Conservation (phyloP, 768 basidiomycete genomes). For the Mycena pura region DNA sequence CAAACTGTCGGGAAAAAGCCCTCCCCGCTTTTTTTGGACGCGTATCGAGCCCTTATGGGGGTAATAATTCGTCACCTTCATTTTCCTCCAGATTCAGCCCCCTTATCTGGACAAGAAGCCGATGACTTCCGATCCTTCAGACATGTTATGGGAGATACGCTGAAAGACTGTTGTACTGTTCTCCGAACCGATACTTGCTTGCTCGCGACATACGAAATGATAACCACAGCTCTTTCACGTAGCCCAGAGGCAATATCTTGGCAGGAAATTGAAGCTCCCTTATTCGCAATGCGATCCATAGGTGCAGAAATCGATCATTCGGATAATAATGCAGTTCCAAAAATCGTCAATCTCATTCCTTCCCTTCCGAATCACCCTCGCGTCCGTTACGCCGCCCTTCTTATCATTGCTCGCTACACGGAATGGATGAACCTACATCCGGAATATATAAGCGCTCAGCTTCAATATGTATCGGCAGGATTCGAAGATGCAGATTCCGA, state of each 20-base stretch:
- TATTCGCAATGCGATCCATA: constrained; percentile 98
- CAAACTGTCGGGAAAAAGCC: constrained; percentile 82
- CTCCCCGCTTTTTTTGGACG: constrained; percentile 78
- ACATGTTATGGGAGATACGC: constrained; percentile 98
- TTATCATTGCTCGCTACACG: constrained; percentile 95
- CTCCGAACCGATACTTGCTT: constrained; percentile 88
- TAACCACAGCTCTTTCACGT: constrained; percentile 74
- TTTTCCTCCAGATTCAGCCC: constrained; percentile 77
- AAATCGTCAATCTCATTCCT: constrained; percentile 95
- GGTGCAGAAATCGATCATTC: constrained; percentile 88
- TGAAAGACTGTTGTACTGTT: constrained; percentile 98
- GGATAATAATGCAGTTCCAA: constrained; percentile 88
- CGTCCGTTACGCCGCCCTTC: constrained; percentile 92
- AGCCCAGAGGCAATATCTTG: constrained; percentile 68
- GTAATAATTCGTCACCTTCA: constrained; percentile 91
- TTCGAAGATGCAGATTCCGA: constrained; percentile 84
- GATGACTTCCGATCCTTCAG: constrained; percentile 95
- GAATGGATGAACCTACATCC: constrained; percentile 96
- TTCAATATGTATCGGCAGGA: constrained; percentile 91
- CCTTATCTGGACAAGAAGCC: constrained; percentile 80
- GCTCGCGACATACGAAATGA: constrained; percentile 78
- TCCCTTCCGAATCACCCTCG: constrained; percentile 87
- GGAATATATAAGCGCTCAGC: constrained; percentile 80
- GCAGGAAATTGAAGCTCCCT: constrained; percentile 97
- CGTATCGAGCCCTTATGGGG: constrained; percentile 83